phyloP scores from a whole-genome alignment of 441 rosid species.

The Biscutella laevigata region DNA sequence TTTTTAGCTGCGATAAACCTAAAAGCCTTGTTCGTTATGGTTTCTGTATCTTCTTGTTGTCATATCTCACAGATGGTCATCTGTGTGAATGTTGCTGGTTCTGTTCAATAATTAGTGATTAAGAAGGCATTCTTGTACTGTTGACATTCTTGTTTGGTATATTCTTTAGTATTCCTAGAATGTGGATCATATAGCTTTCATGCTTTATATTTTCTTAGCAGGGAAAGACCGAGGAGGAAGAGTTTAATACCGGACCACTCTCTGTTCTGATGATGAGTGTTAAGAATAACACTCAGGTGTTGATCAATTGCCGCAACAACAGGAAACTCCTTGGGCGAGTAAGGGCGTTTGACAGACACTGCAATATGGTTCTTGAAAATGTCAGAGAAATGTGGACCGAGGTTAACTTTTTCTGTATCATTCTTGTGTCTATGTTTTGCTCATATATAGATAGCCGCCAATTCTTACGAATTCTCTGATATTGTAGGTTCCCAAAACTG shows the following conservation, averaged over 20 bases:
- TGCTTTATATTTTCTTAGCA: slow-evolving; percentile 1
- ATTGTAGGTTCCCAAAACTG: slow-evolving; percentile 74
- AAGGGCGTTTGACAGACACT: slow-evolving; percentile 91
- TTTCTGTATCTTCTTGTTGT: not conserved
- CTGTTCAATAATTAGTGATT: not conserved
- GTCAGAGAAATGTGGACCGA: slow-evolving; percentile 99
- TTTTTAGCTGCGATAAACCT: not conserved
- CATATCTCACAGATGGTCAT: not conserved
- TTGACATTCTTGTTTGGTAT: not conserved
- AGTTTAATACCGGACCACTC: slow-evolving; percentile 83
- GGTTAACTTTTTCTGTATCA: slow-evolving; percentile 33
- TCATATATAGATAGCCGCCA: not conserved
- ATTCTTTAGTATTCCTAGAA: not conserved
- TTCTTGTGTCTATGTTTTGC: not conserved
- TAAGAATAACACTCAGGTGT: slow-evolving; percentile 86
- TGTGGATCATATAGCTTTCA: not conserved
- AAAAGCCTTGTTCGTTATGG: not conserved
- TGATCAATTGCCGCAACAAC: slow-evolving; percentile 93
- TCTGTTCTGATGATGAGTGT: slow-evolving; percentile 95
- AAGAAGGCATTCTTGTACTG: slow-evolving; percentile 7
- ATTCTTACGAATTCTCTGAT: slow-evolving; percentile 3
- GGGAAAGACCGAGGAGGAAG: slow-evolving; percentile 80
- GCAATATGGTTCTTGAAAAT: slow-evolving; percentile 96
- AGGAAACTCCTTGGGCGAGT: slow-evolving; percentile 89
- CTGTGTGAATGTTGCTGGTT: not conserved